Evolutionary conservation across 2,329 filamentous ascomycete genomes (phyloP), one percentile per base, ranked within the genome.

Genomic region (Colletotrichum orbiculare): DNA sequence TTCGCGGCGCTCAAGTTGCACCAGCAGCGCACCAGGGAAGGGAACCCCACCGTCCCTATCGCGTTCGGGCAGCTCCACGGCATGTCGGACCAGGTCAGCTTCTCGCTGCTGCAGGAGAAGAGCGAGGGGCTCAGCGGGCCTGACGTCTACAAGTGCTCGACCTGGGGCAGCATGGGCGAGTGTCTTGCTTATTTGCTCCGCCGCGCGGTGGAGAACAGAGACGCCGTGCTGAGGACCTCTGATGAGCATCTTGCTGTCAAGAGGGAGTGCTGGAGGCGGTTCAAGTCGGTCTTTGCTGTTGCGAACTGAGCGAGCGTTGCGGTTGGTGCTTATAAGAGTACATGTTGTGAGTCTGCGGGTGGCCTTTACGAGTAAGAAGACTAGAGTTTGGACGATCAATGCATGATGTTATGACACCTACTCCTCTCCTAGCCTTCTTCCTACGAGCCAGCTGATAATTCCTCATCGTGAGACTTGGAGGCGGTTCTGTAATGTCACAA

Each of bases 81-180:
- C 34, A 87, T 87, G 85, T 83, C 85, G 3, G 85, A 87, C 61
- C 83, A 86, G 67, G 81, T 87, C 42, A 83, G 79, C 56, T 84
- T 84, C 70, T 74, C 77, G 6, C 75, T 87, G 0, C 75, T 87
- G 9, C 77, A 81, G 42, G 62, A 72, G 34, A 77, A 77, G 66
- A 66, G 69, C 9, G 70, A 70, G 2, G 66, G 64, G 13, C 64
- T 60, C 46, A 53, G 64, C 10, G 66, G 67, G 1, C 75, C 76
- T 0, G 72, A 75, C 15, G 78, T 79, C 2, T 79, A 73, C 68
- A 80, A 80, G 68, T 80, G 77, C 59, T 74, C 75, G 35, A 79
- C 76, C 2, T 80, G 78, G 78, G 78, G 78, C 8, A 75, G 69
- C 2, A 49, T 80, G 48, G 71, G 69, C 6, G 78, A 80, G 68